A percentile compares a stretch with the other conserved stretches of the same genome.
phyloP scores from a whole-genome alignment of 2,329 filamentous ascomycete species.

The Scopulariopsis brevicaulis region DNA sequence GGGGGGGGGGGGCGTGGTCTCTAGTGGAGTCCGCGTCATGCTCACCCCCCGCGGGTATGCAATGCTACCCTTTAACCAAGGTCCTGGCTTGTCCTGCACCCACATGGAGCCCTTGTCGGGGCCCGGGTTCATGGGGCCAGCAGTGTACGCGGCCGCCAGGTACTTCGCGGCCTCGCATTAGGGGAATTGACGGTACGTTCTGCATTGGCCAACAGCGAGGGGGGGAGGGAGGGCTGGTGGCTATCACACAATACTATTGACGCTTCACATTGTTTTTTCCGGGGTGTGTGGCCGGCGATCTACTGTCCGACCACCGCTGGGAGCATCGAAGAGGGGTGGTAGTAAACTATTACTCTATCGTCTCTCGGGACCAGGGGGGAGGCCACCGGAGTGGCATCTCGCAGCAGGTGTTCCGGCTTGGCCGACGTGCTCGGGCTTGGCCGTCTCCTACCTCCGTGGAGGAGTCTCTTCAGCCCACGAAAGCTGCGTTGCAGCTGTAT shows the following conservation, averaged over 20 bases:
- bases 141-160: background rate
- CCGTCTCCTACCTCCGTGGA: too few relatives aligned
- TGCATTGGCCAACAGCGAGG: background rate
- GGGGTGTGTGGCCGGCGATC: background rate
- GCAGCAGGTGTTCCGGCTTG: too few relatives aligned
- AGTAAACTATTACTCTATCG: too few relatives aligned
- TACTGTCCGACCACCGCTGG: background rate
- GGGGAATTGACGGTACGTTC: background rate
- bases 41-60: constrained; percentile 4
- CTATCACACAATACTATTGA: background rate
- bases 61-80: constrained; percentile 8
- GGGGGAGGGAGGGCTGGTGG: background rate
- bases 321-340: background rate
- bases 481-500: background rate
- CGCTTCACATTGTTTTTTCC: background rate
- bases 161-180: background rate
- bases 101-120: background rate
- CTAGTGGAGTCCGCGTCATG: background rate
- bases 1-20: background rate
- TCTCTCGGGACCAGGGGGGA: too few relatives aligned
- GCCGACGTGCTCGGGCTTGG: too few relatives aligned
- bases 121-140: background rate
- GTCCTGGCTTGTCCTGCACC: background rate
- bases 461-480: background rate
- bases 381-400: too few relatives aligned